Evolutionary conservation across 2,329 filamentous ascomycete species (phyloP).

Genomic region (Stachybotrys elegans): DNA sequence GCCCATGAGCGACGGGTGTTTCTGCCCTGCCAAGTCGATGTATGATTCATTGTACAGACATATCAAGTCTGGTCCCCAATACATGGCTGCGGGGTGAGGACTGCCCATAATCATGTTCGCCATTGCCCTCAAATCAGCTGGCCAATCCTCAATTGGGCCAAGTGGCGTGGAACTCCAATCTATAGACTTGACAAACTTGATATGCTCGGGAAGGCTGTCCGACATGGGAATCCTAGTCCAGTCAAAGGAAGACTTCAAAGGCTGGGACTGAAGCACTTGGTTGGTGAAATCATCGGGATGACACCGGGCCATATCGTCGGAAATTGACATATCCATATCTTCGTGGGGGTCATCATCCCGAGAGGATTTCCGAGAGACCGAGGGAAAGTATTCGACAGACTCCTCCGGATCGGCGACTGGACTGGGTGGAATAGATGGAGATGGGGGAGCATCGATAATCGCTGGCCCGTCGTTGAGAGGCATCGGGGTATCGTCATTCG

Average conservation of each 20-base stretch:
- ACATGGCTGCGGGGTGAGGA: constrained; percentile 70
- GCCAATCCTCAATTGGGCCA: constrained; percentile 72
- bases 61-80: constrained; percentile 68
- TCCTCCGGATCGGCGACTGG: constrained; percentile 25
- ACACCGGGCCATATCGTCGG: constrained; percentile 17
- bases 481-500: constrained; percentile 34
- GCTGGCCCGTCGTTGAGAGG: constrained; percentile 12
- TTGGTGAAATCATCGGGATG: constrained; percentile 39
- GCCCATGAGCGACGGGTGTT: constrained; percentile 74
- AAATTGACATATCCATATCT: constrained; percentile 17
- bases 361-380: constrained; percentile 14
- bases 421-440: constrained; percentile 30
- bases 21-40: constrained; percentile 65
- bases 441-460: constrained; percentile 19
- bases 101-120: constrained; percentile 78
- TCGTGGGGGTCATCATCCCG: constrained; percentile 8
- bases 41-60: constrained; percentile 72
- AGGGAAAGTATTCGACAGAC: constrained; percentile 39
- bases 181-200: constrained; percentile 64
- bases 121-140: constrained; percentile 67
- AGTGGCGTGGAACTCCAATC: constrained; percentile 71
- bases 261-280: constrained; percentile 30
- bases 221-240: constrained; percentile 70
- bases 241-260: constrained; percentile 59
- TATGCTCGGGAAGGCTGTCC: constrained; percentile 61